phyloP scores from a whole-genome alignment of 2,329 filamentous ascomycete species.

The Sarocladium strictum region DNA sequence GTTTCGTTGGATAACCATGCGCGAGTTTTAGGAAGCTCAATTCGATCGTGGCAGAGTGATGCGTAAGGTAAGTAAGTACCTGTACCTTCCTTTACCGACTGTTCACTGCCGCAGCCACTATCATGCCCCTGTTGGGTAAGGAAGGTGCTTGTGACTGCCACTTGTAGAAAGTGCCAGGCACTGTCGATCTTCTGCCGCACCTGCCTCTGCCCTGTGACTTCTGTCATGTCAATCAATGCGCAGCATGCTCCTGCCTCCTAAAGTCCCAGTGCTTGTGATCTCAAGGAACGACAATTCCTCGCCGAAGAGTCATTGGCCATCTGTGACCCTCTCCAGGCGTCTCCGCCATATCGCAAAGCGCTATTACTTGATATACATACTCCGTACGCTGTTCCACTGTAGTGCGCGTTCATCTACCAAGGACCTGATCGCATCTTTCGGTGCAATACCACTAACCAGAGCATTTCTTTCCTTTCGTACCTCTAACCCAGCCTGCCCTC shows the following conservation, averaged over 20 bases:
- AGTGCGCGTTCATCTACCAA: neutral
- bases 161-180: neutral
- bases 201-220: neutral
- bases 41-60: neutral
- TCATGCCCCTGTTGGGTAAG: too few species aligned
- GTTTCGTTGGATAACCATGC: neutral
- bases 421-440: neutral
- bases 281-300: neutral
- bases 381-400: neutral
- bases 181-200: conserved; percentile 3
- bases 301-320: neutral
- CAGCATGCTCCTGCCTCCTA: neutral
- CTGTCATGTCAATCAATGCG: neutral
- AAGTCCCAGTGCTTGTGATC: neutral
- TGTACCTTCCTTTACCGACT: conserved; percentile 1
- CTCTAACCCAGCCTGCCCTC: neutral
- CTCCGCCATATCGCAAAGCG: neutral
- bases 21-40: neutral
- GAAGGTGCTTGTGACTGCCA: neutral
- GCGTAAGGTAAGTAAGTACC: too few species aligned
- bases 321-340: neutral
- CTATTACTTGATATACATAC: neutral
- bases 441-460: too few species aligned
- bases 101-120: neutral
- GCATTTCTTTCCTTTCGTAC: neutral